phyloP scores from a whole-genome alignment of 495 filamentous ascomycete genomes.

The Hyaloscypha bicolor region DNA sequence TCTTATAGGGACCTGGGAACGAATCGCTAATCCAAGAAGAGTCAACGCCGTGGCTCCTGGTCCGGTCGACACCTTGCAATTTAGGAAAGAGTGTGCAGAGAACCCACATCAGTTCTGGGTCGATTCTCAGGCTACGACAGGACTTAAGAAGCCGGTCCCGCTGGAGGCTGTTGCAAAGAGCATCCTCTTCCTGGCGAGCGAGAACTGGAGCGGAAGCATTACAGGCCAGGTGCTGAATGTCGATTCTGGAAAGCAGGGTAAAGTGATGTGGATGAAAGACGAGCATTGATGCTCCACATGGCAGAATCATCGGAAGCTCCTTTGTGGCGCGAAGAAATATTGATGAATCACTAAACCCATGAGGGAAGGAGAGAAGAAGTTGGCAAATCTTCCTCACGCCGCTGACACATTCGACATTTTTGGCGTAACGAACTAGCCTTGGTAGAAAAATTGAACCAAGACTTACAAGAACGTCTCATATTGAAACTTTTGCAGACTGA shows the following conservation, averaged over 20 bases:
- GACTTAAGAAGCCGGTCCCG: conserved; percentile 38
- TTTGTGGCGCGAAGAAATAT: not conserved
- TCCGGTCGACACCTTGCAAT: conserved; percentile 42
- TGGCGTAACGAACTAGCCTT: too few relatives aligned
- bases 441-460: too few relatives aligned
- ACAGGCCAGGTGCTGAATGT: conserved; percentile 44
- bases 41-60: conserved; percentile 49
- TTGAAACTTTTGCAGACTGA: too few relatives aligned
- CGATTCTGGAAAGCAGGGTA: conserved; percentile 46
- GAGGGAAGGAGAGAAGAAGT: too few relatives aligned
- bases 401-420: too few relatives aligned
- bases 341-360: not conserved
- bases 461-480: too few relatives aligned
- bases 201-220: conserved; percentile 42
- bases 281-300: conserved; percentile 28
- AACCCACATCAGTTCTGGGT: conserved; percentile 40
- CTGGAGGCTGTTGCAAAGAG: conserved; percentile 41
- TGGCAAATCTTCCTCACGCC: too few relatives aligned
- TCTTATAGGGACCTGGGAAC: not conserved
- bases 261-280: conserved; percentile 41
- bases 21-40: conserved; percentile 22
- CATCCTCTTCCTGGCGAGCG: conserved; percentile 44
- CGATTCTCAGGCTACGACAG: conserved; percentile 44
- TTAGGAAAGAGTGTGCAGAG: conserved; percentile 38
- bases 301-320: not conserved